Evolutionary conservation across 345 rosid genomes (phyloP).

Genomic region (Pistacia atlantica): DNA sequence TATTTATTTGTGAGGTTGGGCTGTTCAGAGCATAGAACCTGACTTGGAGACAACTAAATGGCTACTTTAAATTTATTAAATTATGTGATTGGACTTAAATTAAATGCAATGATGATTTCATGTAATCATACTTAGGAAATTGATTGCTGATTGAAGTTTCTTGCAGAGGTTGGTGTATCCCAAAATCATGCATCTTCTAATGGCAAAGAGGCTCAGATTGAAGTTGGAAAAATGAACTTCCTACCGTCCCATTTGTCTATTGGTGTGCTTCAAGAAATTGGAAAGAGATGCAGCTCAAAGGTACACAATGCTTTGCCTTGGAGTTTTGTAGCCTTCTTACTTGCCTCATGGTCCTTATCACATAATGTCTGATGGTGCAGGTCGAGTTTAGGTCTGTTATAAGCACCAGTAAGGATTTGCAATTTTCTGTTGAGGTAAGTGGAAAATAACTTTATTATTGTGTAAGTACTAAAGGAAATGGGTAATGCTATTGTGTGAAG

Average conservation of each 20-base stretch:
- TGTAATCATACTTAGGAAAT: constrained; percentile 1
- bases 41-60: neutral
- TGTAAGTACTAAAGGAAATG: neutral
- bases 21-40: neutral
- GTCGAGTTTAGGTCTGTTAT: constrained; percentile 82
- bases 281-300: constrained; percentile 87
- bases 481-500: neutral
- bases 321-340: constrained; percentile 10
- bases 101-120: neutral
- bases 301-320: constrained; percentile 32
- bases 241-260: constrained; percentile 66
- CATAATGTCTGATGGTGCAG: constrained; percentile 40
- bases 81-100: neutral
- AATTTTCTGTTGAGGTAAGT: constrained; percentile 95
- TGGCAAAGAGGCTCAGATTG: constrained; percentile 57
- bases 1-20: constrained; percentile 1
- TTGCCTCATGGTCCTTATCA: constrained; percentile 17
- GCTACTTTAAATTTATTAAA: neutral
- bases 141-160: constrained; percentile 29
- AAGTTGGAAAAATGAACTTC: constrained; percentile 62
- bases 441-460: neutral
- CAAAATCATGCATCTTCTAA: constrained; percentile 50
- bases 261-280: constrained; percentile 90
- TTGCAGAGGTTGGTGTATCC: constrained; percentile 61
- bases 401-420: constrained; percentile 89